Conservation (phyloP, 768 basidiomycete genomes). For the Coprinopsis marcescibilis region DNA sequence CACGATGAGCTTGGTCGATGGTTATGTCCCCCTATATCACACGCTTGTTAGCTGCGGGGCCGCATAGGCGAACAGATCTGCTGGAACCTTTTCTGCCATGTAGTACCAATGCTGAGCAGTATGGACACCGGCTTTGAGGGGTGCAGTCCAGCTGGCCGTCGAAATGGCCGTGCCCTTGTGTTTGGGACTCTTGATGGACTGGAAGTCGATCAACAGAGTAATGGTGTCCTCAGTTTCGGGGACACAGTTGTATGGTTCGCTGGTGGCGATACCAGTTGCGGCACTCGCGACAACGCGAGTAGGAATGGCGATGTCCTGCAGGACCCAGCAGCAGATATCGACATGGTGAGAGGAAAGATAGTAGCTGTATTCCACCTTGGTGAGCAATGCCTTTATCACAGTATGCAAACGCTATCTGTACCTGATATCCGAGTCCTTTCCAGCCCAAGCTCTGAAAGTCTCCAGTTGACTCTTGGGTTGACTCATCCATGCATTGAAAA, state of each 20-base stretch:
- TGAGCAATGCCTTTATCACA: too few relatives aligned
- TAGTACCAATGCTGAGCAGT: conserved; percentile 93
- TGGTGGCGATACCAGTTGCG: conserved; percentile 85
- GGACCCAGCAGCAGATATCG: conserved; percentile 82
- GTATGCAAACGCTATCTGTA: too few relatives aligned
- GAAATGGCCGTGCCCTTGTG: conserved; percentile 87
- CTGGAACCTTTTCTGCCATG: conserved; percentile 79
- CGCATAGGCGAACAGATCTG: neutral
- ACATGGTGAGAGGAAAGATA: conserved; percentile 96
- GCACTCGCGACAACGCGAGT: conserved; percentile 89
- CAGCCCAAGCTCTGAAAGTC: conserved; percentile 94
- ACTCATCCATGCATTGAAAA: conserved; percentile 97
- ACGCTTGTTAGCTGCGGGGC: neutral
- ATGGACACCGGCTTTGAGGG: conserved; percentile 83
- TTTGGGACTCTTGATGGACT: conserved; percentile 65
- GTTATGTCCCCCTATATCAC: conserved; percentile 75
- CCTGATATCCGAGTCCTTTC: conserved; percentile 92
- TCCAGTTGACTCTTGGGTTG: conserved; percentile 93
- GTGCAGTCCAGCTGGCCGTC: conserved; percentile 94
- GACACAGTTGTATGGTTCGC: conserved; percentile 83
- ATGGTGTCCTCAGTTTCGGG: conserved; percentile 91
- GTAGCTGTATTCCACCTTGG: too few relatives aligned
- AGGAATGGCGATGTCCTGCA: conserved; percentile 68
- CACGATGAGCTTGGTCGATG: conserved; percentile 91
- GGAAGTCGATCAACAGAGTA: conserved; percentile 92